These are phyloP conservation scores for Candida sp. DNA, from an alignment of 1,139 yeast genomes.

Conservation along the genomic window DNA sequence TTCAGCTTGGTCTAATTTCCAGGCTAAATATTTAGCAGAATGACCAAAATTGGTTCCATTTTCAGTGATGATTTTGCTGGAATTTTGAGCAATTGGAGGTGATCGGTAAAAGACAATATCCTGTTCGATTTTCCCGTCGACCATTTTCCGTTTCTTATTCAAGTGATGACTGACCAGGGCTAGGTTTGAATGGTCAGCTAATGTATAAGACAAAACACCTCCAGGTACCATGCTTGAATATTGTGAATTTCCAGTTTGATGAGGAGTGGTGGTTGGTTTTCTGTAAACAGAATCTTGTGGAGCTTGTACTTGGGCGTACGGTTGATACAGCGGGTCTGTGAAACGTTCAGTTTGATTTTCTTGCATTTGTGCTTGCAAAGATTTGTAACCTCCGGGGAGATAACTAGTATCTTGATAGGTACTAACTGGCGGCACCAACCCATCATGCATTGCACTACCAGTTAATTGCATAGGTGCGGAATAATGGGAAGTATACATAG, in stretches of 20 bases:
- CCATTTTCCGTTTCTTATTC: constrained; percentile 20
- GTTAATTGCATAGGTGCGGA: constrained; percentile 12
- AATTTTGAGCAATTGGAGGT: constrained; percentile 59
- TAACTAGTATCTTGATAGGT: constrained; percentile 5
- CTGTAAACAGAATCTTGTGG: constrained; percentile 21
- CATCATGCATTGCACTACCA: constrained; percentile 4
- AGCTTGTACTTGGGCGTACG: constrained; percentile 14
- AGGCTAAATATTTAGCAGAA: constrained; percentile 66
- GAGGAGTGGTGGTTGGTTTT: constrained; percentile 16
- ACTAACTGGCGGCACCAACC: constrained; percentile 3
- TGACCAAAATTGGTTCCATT: constrained; percentile 50
- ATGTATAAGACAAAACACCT: constrained; percentile 37
- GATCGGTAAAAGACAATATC: constrained; percentile 79
- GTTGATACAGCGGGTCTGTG: constrained; percentile 21
- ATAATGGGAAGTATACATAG: constrained; percentile 19
- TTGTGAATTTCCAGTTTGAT: constrained; percentile 29
- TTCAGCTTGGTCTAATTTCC: constrained; percentile 37
- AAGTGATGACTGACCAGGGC: constrained; percentile 12
- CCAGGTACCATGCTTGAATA: constrained; percentile 39
- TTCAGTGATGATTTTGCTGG: constrained; percentile 42
- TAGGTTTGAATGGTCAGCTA: constrained; percentile 18
- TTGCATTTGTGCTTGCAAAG: constrained; percentile 13
- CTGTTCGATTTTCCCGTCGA: constrained; percentile 14
- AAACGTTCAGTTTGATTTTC: constrained; percentile 10
- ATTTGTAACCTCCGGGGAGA: constrained; percentile 13